These are phyloP conservation scores for Nigrospora osmanthi DNA, from an alignment of 2,329 filamentous ascomycete species.

Conservation along the genomic window DNA sequence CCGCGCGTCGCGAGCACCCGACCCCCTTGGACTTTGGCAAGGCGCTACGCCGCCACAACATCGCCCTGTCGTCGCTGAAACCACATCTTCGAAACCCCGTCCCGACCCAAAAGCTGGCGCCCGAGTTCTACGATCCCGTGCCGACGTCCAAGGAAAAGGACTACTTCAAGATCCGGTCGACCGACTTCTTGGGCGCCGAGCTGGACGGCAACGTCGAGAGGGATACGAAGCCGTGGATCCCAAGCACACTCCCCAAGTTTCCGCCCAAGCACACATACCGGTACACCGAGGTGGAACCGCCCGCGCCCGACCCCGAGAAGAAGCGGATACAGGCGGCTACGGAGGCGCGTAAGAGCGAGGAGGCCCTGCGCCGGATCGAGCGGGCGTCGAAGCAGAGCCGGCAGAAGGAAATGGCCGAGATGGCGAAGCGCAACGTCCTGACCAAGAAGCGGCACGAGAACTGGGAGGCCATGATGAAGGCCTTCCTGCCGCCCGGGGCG, in stretches of 20 bases:
- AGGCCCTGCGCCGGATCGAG: constrained; percentile 50
- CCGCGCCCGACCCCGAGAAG: constrained; percentile 40
- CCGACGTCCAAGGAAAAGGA: constrained; percentile 28
- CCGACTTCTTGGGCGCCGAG: constrained; percentile 42
- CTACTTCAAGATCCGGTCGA: constrained; percentile 26
- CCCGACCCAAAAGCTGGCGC: constrained; percentile 24
- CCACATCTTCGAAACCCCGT: constrained; percentile 50
- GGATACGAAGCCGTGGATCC: constrained; percentile 47
- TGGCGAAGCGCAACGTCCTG: constrained; percentile 42
- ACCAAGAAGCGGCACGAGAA: constrained; percentile 49
- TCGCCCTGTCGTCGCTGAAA: constrained; percentile 42
- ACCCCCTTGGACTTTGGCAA: constrained; percentile 50
- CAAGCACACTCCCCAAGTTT: constrained; percentile 50
- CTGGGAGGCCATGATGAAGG: constrained; percentile 55
- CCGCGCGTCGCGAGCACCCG: constrained; percentile 43
- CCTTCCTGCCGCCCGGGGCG: constrained; percentile 35
- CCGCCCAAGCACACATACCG: constrained; percentile 59
- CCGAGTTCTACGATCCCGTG: constrained; percentile 28
- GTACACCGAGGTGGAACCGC: constrained; percentile 39
- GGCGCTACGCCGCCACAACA: constrained; percentile 41
- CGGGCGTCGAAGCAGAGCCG: constrained; percentile 56
- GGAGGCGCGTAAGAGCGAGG: constrained; percentile 54
- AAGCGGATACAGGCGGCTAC: constrained; percentile 52
- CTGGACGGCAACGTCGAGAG: constrained; percentile 53
- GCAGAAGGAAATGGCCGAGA: constrained; percentile 53